Conservation (phyloP, 225 moss, liverwort and hornwort species). For the Straminergon stramineum region DNA sequence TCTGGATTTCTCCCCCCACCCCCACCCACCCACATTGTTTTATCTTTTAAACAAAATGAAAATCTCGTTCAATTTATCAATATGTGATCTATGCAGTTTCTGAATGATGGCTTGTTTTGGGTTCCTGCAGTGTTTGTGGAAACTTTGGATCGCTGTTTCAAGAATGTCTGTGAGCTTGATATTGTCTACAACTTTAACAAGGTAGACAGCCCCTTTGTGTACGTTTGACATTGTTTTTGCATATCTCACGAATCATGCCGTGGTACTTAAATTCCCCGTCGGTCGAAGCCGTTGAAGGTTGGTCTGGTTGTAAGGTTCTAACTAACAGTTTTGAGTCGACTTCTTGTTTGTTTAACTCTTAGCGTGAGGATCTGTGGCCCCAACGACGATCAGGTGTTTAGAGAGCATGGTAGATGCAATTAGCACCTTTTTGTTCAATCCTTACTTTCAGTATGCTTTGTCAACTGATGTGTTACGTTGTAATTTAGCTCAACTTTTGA, state of each 20-base stretch:
- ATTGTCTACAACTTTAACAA: conserved; percentile 90
- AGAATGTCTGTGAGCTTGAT: conserved; percentile 96
- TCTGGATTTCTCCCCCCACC: background rate
- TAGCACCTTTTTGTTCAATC: background rate
- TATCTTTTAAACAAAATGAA: background rate
- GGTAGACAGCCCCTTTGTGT: conserved; percentile 22
- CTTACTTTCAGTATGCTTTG: background rate
- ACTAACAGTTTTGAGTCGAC: background rate
- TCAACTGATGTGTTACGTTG: background rate
- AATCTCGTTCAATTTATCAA: background rate
- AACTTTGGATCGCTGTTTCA: conserved; percentile 88
- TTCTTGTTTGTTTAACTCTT: background rate
- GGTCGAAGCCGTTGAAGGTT: background rate
- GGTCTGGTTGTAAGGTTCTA: background rate
- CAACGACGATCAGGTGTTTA: background rate
- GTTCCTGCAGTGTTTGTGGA: conserved; percentile 83
- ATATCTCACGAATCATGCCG: background rate
- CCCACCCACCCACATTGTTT: too few species aligned
- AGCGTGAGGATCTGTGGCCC: background rate
- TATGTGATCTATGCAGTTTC: background rate
- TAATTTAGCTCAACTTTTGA: background rate
- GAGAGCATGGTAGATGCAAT: background rate
- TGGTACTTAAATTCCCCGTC: background rate
- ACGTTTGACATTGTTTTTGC: background rate
- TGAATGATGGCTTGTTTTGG: background rate